These are phyloP conservation scores for Tilletia caries DNA, from an alignment of 1,284 basidiomycete species.

Conservation along the genomic window DNA sequence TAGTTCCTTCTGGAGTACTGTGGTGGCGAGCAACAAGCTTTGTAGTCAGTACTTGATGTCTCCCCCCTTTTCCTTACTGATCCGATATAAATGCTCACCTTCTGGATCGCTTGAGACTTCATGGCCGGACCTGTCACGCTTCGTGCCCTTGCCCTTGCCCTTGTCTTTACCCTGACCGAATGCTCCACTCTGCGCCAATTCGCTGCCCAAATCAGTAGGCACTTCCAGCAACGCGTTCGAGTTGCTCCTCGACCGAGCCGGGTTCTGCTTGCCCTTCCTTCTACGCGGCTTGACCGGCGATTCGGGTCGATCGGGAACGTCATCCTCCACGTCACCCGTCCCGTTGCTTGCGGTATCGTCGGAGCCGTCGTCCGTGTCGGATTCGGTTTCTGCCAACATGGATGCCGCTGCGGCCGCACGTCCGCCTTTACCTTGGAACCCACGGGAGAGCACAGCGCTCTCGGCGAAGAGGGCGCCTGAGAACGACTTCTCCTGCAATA, in stretches of 20 bases:
- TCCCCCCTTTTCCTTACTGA: too few species aligned
- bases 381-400: slow-evolving; percentile 12
- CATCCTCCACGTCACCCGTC: slow-evolving; percentile 29
- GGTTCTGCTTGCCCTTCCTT: slow-evolving; percentile 9
- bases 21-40: not conserved
- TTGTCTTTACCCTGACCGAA: slow-evolving; percentile 64
- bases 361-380: slow-evolving; percentile 25
- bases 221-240: slow-evolving; percentile 13
- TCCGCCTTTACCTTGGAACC: slow-evolving; percentile 5
- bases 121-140: slow-evolving; percentile 24
- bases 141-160: slow-evolving; percentile 57
- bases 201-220: slow-evolving; percentile 60
- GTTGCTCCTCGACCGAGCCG: slow-evolving; percentile 7
- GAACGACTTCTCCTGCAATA: slow-evolving; percentile 43
- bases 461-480: slow-evolving; percentile 38
- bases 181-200: slow-evolving; percentile 74
- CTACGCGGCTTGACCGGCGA: slow-evolving; percentile 16
- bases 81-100: not conserved
- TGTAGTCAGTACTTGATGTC: too few species aligned
- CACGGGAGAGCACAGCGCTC: slow-evolving; percentile 32
- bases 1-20: slow-evolving; percentile 64
- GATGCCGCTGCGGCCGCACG: not conserved
- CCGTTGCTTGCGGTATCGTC: slow-evolving; percentile 28
- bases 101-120: slow-evolving; percentile 26
- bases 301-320: slow-evolving; percentile 37